phyloP scores from a whole-genome alignment of 805 yeast genomes.

The Saccharomycopsis fodiens region DNA sequence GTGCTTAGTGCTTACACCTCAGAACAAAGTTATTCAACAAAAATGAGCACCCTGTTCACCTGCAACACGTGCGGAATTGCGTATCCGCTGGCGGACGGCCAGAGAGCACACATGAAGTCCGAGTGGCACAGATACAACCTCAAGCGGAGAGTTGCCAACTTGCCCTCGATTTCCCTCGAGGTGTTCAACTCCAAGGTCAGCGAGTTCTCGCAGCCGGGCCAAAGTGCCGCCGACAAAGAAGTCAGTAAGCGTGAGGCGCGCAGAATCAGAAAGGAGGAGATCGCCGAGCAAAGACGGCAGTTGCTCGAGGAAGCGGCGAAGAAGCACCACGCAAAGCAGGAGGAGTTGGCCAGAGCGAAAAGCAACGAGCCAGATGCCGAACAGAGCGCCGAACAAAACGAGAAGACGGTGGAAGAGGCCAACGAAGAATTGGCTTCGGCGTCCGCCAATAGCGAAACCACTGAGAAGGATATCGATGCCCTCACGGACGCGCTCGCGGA shows the following conservation, averaged over 20 bases:
- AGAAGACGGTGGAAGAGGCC: slow-evolving; percentile 6
- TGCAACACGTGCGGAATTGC: slow-evolving; percentile 86
- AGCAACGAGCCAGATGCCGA: slow-evolving; percentile 6
- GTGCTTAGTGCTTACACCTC: no score
- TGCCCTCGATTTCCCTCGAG: slow-evolving; percentile 66
- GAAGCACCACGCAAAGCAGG: slow-evolving; percentile 28
- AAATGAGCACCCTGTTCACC: slow-evolving; percentile 36
- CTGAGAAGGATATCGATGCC: slow-evolving; percentile 10
- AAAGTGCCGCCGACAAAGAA: not conserved
- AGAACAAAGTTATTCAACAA: no score
- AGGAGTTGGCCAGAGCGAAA: not conserved
- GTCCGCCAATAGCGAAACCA: slow-evolving; percentile 3
- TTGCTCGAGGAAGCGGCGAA: slow-evolving; percentile 34
- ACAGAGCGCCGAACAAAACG: slow-evolving; percentile 13
- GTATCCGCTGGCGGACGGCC: slow-evolving; percentile 68
- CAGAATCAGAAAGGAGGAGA: slow-evolving; percentile 35
- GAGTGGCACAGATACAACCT: slow-evolving; percentile 98
- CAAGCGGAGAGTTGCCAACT: slow-evolving; percentile 84
- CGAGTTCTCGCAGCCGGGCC: slow-evolving; percentile 12
- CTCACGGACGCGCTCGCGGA: slow-evolving; percentile 10
- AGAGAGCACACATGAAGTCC: slow-evolving; percentile 88
- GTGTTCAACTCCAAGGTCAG: slow-evolving; percentile 64
- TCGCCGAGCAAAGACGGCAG: slow-evolving; percentile 34
- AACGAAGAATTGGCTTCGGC: not conserved
- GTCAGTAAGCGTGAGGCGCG: slow-evolving; percentile 35